Base-by-base conservation (phyloP, 2,329 filamentous ascomycete genomes). In the Neoscytalidium dimidiatum region DNA sequence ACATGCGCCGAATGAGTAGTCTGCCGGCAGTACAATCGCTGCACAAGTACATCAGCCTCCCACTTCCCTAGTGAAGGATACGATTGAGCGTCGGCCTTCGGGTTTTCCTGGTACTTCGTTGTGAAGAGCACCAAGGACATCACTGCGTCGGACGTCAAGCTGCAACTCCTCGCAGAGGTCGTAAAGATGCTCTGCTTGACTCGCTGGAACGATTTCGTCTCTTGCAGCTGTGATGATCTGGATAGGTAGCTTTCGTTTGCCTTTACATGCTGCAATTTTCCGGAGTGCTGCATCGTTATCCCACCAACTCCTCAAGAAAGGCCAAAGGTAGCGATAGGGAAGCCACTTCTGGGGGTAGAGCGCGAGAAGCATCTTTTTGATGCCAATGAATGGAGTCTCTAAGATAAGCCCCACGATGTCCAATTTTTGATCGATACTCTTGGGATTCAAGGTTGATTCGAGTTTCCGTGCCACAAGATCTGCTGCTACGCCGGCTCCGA, bases 321-420 rank as follows among this genome's bases (percentile, higher is more conserved):
- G 89, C 82, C 87, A 87, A 0, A 94, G 81, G 72, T 94, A 88
- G 52, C 85, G 85, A 73, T 94, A 94, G 0, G 91, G 91, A 6
- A 94, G 79, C 90, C 91, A 94, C 69, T 86, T 90, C 70, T 93
- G 90, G 1, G 91, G 91, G 71, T 94, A 94, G 2, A 94, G 75
- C 1, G 86, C 87, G 46, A 85, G 79, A 5, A 94, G 80, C 90
- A 94, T 92, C 19, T 84, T 85, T 65, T 85, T 83, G 64, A 92
- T 85, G 48, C 87, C 91, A 0, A 88, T 85, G 67, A 93, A 93
- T 0, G 91, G 91, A 0, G 91, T 93, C 73, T 94, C 91, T 1
- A 94, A 81, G 11, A 94, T 81, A 58, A 94, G 67, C 1, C 84
- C 80, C 1, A 71, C 69, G 9, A 85, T 74, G 7, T 44, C 19